Percentiles rank a stretch among this genome's conserved stretches.
These are phyloP conservation scores for Phylloporus arenicola DNA, from an alignment of 768 basidiomycete genomes.

Conservation along the genomic window DNA sequence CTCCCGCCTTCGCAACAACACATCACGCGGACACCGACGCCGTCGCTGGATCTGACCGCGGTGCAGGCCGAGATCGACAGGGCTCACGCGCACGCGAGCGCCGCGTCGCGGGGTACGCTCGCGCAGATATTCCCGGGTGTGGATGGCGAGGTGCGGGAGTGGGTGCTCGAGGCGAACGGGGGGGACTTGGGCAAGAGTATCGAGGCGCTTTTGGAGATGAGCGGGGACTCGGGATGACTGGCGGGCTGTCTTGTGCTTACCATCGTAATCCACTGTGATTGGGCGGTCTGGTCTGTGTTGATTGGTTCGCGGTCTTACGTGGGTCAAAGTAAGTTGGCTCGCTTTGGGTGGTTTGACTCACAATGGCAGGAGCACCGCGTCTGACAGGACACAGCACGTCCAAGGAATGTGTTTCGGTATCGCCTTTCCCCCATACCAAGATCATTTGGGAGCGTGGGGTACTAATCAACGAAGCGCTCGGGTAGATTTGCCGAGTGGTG, in stretches of 20 bases:
- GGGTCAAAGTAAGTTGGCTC: neutral
- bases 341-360: neutral
- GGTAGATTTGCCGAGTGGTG: neutral
- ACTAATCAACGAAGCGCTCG: neutral
- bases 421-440: neutral
- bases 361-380: neutral
- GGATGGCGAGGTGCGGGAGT: constrained; percentile 80
- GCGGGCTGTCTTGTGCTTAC: neutral
- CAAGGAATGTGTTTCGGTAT: neutral
- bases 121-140: constrained; percentile 83
- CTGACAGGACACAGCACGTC: neutral
- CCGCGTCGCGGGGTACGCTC: constrained; percentile 70
- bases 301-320: neutral
- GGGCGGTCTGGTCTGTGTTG: neutral
- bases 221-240: constrained; percentile 25
- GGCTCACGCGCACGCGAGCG: constrained; percentile 67
- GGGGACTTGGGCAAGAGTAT: constrained; percentile 89
- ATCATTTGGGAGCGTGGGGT: neutral
- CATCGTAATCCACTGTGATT: neutral
- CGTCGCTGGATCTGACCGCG: constrained; percentile 60
- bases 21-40: constrained; percentile 67
- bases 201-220: constrained; percentile 77
- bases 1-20: constrained; percentile 43
- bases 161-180: constrained; percentile 84
- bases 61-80: constrained; percentile 75